Evolutionary conservation across 164 flowering plant genomes (phyloP), one percentile per base, ranked within the genome.

Genomic region (Berberis vulgaris): DNA sequence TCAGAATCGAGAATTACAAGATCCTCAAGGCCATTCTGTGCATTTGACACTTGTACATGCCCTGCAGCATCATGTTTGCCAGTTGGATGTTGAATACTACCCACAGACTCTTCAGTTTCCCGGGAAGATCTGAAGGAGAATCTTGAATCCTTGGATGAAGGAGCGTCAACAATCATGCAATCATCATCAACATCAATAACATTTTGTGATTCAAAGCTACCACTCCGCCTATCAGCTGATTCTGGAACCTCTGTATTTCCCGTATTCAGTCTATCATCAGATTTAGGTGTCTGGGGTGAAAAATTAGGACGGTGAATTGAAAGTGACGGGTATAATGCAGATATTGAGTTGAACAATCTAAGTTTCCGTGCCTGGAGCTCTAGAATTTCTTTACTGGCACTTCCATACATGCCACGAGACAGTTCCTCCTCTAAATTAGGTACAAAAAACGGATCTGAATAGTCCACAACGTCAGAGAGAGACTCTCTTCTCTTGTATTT

Each of bases 1-100:
- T 82, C 86, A 11, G 82, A 82, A 45, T 78, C 79, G 60, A 80
- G 8, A 68, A 72, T 66, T 26, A 76, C 62, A 43, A 78, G 60
- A 6, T 66, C 62, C 26, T 46, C 9, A 47, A 47, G 50, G 50
- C 10, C 50, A 47, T 47, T 47, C 50, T 47, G 9, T 47, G 10
- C 7, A 47, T 47, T 47, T 2, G 26, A 26, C 26, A 26, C 26
- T 26, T 47, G 2, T 1, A 13, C 44, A 5, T n/a, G 38, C 13
- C 45, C 39, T 42, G n/a, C 13, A 39, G 64, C 64, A 45, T 1
- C 56, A 53, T 53, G 26, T 38, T 11, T 10, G 43, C 9, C 66
- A 60, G 64, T 10, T 42, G 40, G 26, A 26, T 26, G 26, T 26
- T 26, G 26, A 26, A 26, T 3, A n/a, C 52, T 61, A 49, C 11